These are phyloP conservation scores for Tylopilus sp. DNA, from an alignment of 768 basidiomycete species.

Conservation along the genomic window DNA sequence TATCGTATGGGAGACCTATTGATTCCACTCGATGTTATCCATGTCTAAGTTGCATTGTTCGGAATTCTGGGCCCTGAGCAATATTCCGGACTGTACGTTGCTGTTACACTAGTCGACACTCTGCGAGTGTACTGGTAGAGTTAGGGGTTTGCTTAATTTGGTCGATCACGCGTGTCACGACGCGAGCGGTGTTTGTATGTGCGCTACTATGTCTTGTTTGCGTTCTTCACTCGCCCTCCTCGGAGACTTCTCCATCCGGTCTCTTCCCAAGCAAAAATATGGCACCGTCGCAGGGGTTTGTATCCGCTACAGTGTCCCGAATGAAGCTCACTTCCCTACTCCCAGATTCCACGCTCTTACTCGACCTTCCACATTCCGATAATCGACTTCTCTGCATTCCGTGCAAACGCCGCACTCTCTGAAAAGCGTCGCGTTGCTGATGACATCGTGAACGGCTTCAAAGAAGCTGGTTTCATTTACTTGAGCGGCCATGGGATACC, in stretches of 20 bases:
- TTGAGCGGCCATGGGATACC: conserved; percentile 71
- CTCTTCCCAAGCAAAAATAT: conserved; percentile 11
- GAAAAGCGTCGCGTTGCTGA: conserved; percentile 64
- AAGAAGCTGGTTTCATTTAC: conserved; percentile 79
- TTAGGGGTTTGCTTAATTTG: neutral
- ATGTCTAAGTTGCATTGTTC: neutral
- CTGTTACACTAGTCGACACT: too few species aligned
- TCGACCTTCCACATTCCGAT: conserved; percentile 64
- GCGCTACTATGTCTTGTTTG: conserved; percentile 9
- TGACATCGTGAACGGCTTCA: conserved; percentile 73
- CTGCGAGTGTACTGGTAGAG: neutral
- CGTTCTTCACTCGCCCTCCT: conserved; percentile 13
- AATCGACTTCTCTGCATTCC: conserved; percentile 73
- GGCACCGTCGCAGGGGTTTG: conserved; percentile 28
- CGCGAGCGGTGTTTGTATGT: too few species aligned
- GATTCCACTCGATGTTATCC: conserved; percentile 13
- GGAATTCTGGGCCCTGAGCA: neutral
- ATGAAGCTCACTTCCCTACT: conserved; percentile 3
- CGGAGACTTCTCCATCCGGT: neutral
- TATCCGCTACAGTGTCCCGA: neutral
- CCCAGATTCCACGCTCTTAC: conserved; percentile 36
- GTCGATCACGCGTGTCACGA: too few species aligned
- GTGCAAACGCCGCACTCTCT: conserved; percentile 41
- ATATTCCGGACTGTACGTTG: too few species aligned
- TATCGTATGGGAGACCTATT: conserved; percentile 77